Percentiles rank a stretch among this genome's conserved stretches.
phyloP scores from a whole-genome alignment of 768 basidiomycete genomes.

The Trametopsis cervina region DNA sequence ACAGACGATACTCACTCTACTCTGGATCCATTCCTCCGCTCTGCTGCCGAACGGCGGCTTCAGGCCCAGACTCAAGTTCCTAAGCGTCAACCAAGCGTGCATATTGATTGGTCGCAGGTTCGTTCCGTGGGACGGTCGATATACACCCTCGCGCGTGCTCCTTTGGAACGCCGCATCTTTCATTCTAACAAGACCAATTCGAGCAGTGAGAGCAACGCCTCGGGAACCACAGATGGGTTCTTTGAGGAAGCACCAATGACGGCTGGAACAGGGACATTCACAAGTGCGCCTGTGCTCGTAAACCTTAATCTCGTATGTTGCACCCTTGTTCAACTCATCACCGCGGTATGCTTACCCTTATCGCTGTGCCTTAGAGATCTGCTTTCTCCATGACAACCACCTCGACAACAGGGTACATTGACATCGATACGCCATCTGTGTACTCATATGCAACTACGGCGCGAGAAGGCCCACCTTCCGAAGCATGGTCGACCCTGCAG shows the following conservation, averaged over 20 bases:
- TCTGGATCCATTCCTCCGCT: conserved; percentile 16
- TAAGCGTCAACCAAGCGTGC: not conserved
- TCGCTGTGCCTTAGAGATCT: conserved; percentile 18
- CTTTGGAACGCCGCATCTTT: conserved; percentile 7
- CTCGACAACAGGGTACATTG: conserved; percentile 28
- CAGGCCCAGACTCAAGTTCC: not conserved
- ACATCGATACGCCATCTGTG: conserved; percentile 20
- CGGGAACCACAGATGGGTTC: conserved; percentile 23
- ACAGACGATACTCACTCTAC: conserved; percentile 16
- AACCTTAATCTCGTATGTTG: conserved; percentile 22
- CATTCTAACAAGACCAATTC: not conserved
- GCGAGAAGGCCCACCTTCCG: not conserved
- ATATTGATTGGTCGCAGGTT: conserved; percentile 5
- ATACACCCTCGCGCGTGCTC: not conserved
- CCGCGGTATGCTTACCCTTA: not conserved
- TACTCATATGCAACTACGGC: not conserved
- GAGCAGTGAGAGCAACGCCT: conserved; percentile 9
- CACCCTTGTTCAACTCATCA: not conserved
- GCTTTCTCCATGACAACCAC: conserved; percentile 31
- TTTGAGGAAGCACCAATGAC: conserved; percentile 18
- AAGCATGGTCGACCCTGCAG: conserved; percentile 18
- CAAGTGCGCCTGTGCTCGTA: conserved; percentile 20
- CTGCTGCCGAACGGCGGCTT: not conserved
- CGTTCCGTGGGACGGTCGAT: conserved; percentile 1
- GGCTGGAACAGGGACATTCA: conserved; percentile 9